Base-by-base conservation (phyloP, 768 basidiomycete genomes). In the Tricholoma furcatifolium region DNA sequence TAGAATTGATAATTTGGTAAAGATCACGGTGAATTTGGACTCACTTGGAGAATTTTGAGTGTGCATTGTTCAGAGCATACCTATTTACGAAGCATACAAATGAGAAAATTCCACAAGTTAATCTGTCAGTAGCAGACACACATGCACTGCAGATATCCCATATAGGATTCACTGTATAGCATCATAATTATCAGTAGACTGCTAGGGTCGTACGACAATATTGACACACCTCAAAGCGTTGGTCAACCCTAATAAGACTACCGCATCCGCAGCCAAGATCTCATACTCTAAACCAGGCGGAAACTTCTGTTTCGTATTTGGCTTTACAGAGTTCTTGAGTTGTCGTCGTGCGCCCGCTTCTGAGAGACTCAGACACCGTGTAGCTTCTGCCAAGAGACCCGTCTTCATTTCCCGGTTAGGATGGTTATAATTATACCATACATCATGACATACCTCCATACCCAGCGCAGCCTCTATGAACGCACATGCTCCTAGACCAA, bases 111-210 rank as follows among this genome's bases (percentile, higher is more conserved):
- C 4, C 23, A 14, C 24, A 21, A 24, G 20, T 5, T 32, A 11
- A 18, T 17, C 41, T 18, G 9, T 46, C 41, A 20, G 9, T 46
- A 23, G 23, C 39, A 34, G 8, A 76, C 77, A 67, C 66, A 89
- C 82, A 90, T 74, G 72, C 87, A 90, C 59, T 89, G 87, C 7
- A 90, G 60, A 63, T 91, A 91, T 31, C 88, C 89, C 74, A 80
- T 83, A 65, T 89, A 89, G 1, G 83, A 83, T 68, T 91, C 88
- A 51, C 86, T 88, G 30, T 36, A 43, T n/a, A 42, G n/a, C n/a
- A 27, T 9, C 32, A 23, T 34, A 15, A 3, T 9, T 21, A 23
- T 24, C 5, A 47, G 34, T 21, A 47, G 21, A 15, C 36, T 17
- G 18, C 12, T 12, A 36, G 31, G 30, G 15, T 12, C 18, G 38